Evolutionary conservation across 352 stramenopile genomes (phyloP).

Genomic region (Aphanomyces cochlioides): DNA sequence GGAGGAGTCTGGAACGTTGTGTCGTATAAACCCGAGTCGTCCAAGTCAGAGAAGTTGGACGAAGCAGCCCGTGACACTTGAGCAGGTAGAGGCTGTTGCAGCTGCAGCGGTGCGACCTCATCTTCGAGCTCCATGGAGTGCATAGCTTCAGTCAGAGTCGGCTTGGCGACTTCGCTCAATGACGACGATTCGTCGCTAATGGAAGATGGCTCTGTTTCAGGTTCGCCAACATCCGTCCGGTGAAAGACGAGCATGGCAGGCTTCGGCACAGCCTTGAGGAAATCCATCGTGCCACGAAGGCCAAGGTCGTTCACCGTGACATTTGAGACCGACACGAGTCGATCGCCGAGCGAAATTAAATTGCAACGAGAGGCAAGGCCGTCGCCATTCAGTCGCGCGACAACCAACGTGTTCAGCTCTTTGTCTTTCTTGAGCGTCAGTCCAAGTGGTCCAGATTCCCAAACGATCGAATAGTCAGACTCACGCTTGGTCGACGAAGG

Average conservation of each 20-base stretch:
- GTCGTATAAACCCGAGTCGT: slow-evolving; percentile 20
- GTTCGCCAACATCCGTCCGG: neutral
- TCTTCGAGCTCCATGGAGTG: neutral
- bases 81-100: neutral
- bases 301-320: slow-evolving; percentile 27
- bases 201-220: neutral
- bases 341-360: slow-evolving; percentile 23
- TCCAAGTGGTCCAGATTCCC: slow-evolving; percentile 24
- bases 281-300: slow-evolving; percentile 25
- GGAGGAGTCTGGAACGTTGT: neutral
- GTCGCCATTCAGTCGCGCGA: slow-evolving; percentile 17
- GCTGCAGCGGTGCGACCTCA: neutral
- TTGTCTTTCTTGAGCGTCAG: slow-evolving; percentile 32
- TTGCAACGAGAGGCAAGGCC: slow-evolving; percentile 27
- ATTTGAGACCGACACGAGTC: slow-evolving; percentile 25
- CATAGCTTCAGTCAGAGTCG: neutral
- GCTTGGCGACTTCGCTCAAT: neutral
- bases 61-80: neutral
- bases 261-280: slow-evolving; percentile 29
- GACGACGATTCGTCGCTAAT: neutral
- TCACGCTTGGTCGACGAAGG: slow-evolving; percentile 1
- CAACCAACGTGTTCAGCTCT: neutral
- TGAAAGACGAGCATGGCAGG: slow-evolving; percentile 27
- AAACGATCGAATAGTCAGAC: slow-evolving; percentile 26
- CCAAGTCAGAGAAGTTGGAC: slow-evolving; percentile 18